Base-by-base conservation (phyloP, 1,284 basidiomycete species). In the Schizophyllum commune region DNA sequence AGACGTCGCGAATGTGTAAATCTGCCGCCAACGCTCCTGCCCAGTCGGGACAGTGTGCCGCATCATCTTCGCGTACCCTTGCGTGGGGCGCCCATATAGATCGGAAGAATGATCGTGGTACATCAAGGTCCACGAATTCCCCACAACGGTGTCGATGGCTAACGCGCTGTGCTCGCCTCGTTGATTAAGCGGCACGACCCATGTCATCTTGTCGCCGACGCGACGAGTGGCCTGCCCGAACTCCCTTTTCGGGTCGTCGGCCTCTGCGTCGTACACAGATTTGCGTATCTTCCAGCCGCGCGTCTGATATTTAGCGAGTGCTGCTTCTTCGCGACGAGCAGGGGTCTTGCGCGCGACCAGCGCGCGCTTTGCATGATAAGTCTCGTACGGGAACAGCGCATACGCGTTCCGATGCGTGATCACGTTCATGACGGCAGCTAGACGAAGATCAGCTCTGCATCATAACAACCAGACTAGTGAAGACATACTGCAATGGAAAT, bases 361-460 rank as follows among this genome's bases (percentile, higher is more conserved):
- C 32, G 58, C 60, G 47, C 52, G 8, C 6, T 59, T 59, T 2
- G 56, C 52, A 56, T 60, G 8, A 55, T 65, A 66, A 1, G 65
- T 68, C 34, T 60, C 61, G 11, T 55, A 33, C 3, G 67, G 64
- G 52, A 61, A 66, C 4, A 68, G 58, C 0, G 67, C 51, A 19
- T 58, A 69, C 1, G 64, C 67, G 6, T 58, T 33, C 54, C 59
- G 51, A 34, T 64, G 58, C 1, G 60, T 61, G 32, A 68, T 63
- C 4, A 75, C 66, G 66, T 70, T 64, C 63, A 64, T 64, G 3
- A 64, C 61, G 15, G 51, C 56, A 1, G 63, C 63, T 64, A 21
- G 13, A 6, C 19, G 9, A 7, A 6, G 15, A 22, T 53, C 52
- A 57, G 9, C 17, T 27, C 54, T 8, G 27, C 53, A 27, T 67